A percentile compares a stretch with the other conserved stretches of the same genome.
These are phyloP conservation scores for Thelonectria blattea DNA, from an alignment of 2,329 filamentous ascomycete species.

Conservation along the genomic window DNA sequence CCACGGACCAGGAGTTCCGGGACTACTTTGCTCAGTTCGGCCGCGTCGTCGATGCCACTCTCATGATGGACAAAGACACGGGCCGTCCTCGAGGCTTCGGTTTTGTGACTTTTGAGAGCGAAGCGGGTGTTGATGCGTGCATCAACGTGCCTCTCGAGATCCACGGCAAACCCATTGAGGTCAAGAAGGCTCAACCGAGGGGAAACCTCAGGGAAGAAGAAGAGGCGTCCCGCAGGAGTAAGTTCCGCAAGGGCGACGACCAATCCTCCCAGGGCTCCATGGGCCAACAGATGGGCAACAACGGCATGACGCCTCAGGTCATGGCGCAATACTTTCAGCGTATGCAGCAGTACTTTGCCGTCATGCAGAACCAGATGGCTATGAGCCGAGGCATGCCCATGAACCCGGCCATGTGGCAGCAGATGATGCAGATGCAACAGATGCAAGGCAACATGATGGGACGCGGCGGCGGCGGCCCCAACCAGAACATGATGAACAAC, in stretches of 20 bases:
- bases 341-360: slow-evolving; percentile 95
- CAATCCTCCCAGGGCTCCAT: slow-evolving; percentile 49
- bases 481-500: slow-evolving; percentile 49
- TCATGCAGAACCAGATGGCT: slow-evolving; percentile 94
- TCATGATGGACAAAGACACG: slow-evolving; percentile 99
- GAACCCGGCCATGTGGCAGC: slow-evolving; percentile 79
- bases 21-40: slow-evolving; percentile 98
- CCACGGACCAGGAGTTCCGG: slow-evolving; percentile 93
- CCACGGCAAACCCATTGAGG: slow-evolving; percentile 94
- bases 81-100: slow-evolving; percentile 96
- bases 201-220: slow-evolving; percentile 95
- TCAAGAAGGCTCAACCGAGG: slow-evolving; percentile 95
- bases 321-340: slow-evolving; percentile 99
- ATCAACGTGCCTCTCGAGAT: slow-evolving; percentile 87
- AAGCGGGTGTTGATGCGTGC: slow-evolving; percentile 91
- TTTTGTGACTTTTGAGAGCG: slow-evolving; percentile 97
- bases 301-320: slow-evolving; percentile 89
- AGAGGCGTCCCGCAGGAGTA: slow-evolving; percentile 67
- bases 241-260: slow-evolving; percentile 63
- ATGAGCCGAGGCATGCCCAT: slow-evolving; percentile 77
- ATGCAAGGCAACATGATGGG: slow-evolving; percentile 63
- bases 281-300: slow-evolving; percentile 52
- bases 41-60: slow-evolving; percentile 91
- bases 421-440: slow-evolving; percentile 79
- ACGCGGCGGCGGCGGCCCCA: slow-evolving; percentile 45